These are phyloP conservation scores for Cercospora sp. DNA, from an alignment of 2,329 filamentous ascomycete species.

Conservation along the genomic window DNA sequence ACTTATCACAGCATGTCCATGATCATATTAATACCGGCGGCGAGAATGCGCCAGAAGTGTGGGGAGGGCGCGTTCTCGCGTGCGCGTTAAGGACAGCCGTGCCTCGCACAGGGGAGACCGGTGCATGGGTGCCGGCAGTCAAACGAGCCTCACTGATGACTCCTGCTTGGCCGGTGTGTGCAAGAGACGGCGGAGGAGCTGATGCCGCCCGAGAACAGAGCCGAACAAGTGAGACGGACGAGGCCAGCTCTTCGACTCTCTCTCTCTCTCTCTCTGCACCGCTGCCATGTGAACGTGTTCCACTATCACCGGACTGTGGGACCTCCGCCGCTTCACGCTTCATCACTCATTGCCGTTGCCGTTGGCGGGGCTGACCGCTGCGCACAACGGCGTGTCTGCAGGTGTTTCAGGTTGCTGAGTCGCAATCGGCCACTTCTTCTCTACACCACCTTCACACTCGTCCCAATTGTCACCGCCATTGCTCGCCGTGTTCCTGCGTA, in stretches of 20 bases:
- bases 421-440: not conserved
- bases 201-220: not conserved
- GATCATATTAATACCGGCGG: not conserved
- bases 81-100: not conserved
- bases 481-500: not conserved
- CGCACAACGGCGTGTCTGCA: not conserved
- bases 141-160: not conserved
- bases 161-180: not conserved
- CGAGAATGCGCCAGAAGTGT: not conserved
- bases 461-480: not conserved
- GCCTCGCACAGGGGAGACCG: not conserved
- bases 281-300: not conserved
- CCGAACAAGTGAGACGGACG: not conserved
- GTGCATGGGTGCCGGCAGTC: not conserved
- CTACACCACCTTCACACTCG: not conserved
- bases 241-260: not conserved
- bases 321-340: not conserved
- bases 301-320: not conserved
- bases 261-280: not conserved
- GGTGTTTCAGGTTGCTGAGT: not conserved
- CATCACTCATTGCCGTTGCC: no score
- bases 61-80: not conserved
- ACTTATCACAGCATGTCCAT: not conserved
- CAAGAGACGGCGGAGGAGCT: not conserved
- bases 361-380: no score